These are phyloP conservation scores for Elsinoe arachidis DNA, from an alignment of 2,329 filamentous ascomycete species.

Conservation along the genomic window DNA sequence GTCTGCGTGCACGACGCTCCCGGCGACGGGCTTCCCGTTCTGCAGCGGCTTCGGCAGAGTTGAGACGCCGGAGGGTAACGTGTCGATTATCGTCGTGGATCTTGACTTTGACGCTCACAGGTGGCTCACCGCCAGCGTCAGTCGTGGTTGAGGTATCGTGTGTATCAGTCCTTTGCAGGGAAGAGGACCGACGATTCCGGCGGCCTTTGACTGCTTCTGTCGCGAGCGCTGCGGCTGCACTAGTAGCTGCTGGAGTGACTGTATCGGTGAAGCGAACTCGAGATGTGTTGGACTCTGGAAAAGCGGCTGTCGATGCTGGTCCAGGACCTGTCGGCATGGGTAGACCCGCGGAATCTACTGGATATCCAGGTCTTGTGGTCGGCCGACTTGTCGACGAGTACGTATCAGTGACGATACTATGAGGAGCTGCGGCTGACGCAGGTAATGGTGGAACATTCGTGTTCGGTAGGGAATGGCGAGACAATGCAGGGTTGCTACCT, in stretches of 20 bases:
- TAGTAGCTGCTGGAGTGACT: slow-evolving; percentile 17
- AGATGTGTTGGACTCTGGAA: slow-evolving; percentile 12
- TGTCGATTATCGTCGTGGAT: slow-evolving; percentile 56
- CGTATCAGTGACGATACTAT: slow-evolving; percentile 4
- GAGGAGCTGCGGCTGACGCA: slow-evolving; percentile 23
- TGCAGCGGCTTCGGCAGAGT: slow-evolving; percentile 54
- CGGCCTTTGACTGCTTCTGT: slow-evolving; percentile 17
- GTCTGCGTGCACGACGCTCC: slow-evolving; percentile 32
- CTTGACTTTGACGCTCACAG: slow-evolving; percentile 56
- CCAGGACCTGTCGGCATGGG: slow-evolving; percentile 25
- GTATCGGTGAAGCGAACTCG: slow-evolving; percentile 13
- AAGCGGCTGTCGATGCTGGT: slow-evolving; percentile 13
- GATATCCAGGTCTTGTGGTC: slow-evolving; percentile 13
- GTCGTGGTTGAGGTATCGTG: slow-evolving; percentile 1
- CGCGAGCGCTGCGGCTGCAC: slow-evolving; percentile 20
- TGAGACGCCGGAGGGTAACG: slow-evolving; percentile 53
- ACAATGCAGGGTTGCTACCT: slow-evolving; percentile 37
- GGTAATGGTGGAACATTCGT: slow-evolving; percentile 28
- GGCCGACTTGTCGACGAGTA: slow-evolving; percentile 1
- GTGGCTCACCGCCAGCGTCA: slow-evolving; percentile 31
- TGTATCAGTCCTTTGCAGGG: slow-evolving; percentile 18
- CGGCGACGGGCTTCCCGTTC: slow-evolving; percentile 47
- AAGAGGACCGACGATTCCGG: slow-evolving; percentile 24
- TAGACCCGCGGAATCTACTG: slow-evolving; percentile 24
- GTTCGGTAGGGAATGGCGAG: slow-evolving; percentile 27